Evolutionary conservation across 2,329 filamentous ascomycete genomes (phyloP).

Genomic region (Macrophomina phaseolina): DNA sequence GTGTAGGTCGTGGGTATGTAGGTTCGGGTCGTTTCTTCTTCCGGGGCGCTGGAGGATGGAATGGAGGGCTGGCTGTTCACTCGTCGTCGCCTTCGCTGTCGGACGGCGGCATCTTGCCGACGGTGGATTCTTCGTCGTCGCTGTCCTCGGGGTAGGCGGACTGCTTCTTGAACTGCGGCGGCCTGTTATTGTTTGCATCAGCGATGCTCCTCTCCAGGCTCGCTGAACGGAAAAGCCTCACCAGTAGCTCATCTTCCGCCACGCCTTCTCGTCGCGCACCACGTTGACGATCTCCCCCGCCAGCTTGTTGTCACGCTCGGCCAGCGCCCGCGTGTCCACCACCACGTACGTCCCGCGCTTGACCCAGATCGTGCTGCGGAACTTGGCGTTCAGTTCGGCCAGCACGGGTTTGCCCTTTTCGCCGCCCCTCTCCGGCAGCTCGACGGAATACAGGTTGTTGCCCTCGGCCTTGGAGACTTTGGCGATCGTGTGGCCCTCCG

Average conservation of each 20-base stretch:
- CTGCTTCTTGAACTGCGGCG: conserved; percentile 75
- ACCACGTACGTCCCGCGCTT: conserved; percentile 87
- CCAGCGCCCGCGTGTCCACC: conserved; percentile 71
- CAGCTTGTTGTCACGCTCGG: conserved; percentile 75
- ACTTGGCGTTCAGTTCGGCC: conserved; percentile 81
- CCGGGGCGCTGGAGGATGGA: background rate
- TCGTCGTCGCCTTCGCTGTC: conserved; percentile 69
- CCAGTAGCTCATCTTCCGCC: conserved; percentile 92
- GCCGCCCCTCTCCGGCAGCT: conserved; percentile 58
- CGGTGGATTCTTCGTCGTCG: conserved; percentile 77
- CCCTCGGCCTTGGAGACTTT: conserved; percentile 82
- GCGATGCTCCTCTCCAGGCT: background rate
- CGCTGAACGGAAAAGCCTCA: conserved; percentile 31
- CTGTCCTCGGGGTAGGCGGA: conserved; percentile 65
- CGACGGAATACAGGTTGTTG: conserved; percentile 85
- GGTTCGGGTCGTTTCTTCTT: background rate
- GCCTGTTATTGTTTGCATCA: conserved; percentile 60
- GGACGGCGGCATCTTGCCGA: conserved; percentile 84
- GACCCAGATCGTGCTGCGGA: conserved; percentile 93
- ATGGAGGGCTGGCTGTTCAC: conserved; percentile 31
- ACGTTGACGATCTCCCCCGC: conserved; percentile 91
- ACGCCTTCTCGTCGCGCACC: conserved; percentile 86
- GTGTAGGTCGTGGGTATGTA: background rate
- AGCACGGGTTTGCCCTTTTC: conserved; percentile 59
- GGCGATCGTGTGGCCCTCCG: conserved; percentile 67